These are phyloP conservation scores for Pilasporangium apinafurcum DNA, from an alignment of 352 stramenopile genomes.

Conservation along the genomic window DNA sequence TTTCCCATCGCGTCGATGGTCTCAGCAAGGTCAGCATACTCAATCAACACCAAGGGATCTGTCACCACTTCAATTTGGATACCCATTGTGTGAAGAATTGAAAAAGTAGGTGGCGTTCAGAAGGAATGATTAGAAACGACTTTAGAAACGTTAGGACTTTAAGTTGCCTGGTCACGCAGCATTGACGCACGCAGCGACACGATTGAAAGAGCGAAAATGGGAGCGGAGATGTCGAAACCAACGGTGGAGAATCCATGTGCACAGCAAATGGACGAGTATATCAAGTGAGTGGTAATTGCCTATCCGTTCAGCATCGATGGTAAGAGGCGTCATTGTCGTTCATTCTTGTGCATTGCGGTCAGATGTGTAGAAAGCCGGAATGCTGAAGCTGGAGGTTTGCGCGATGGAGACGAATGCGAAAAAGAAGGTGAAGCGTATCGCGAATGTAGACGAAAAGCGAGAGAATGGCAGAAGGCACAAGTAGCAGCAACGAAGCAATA, in stretches of 20 bases:
- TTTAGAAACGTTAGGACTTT: too few relatives aligned
- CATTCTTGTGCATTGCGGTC: background rate
- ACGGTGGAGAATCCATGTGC: slow-evolving; percentile 37
- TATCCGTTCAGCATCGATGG: background rate
- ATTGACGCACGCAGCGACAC: too few relatives aligned
- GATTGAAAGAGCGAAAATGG: slow-evolving; percentile 41
- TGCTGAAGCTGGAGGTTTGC: slow-evolving; percentile 49
- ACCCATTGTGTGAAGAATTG: background rate
- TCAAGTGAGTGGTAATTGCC: slow-evolving; percentile 42
- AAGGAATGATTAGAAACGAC: too few relatives aligned
- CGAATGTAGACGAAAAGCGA: slow-evolving; percentile 43
- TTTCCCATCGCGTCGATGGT: slow-evolving; percentile 38
- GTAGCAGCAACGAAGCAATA: slow-evolving; percentile 6
- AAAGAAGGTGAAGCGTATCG: slow-evolving; percentile 55
- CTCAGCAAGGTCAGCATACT: slow-evolving; percentile 9
- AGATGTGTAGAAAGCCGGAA: slow-evolving; percentile 62
- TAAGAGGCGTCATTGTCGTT: background rate
- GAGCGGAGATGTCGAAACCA: slow-evolving; percentile 53
- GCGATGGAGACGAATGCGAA: slow-evolving; percentile 67
- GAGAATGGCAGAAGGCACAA: slow-evolving; percentile 21
- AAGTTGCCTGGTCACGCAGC: too few relatives aligned
- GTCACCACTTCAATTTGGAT: slow-evolving; percentile 13
- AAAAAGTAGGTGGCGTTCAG: too few relatives aligned
- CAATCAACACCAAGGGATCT: slow-evolving; percentile 13
- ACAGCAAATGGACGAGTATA: slow-evolving; percentile 57